These are phyloP conservation scores for Scytalidium sp. DNA, from an alignment of 2,329 filamentous ascomycete genomes.

Conservation along the genomic window DNA sequence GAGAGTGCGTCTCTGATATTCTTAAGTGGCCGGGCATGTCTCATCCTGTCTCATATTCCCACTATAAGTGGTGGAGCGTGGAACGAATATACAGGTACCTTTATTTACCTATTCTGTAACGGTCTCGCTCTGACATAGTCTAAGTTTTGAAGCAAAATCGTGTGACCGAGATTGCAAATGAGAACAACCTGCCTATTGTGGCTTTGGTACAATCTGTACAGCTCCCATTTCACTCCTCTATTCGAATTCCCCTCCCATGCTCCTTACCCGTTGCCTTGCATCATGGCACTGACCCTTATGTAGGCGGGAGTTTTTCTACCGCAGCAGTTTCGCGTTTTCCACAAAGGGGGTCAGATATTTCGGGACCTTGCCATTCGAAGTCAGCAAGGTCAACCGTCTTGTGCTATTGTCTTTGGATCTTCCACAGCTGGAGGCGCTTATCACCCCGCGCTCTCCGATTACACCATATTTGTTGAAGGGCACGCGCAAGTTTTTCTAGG, in stretches of 20 bases:
- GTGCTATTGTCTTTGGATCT: conserved; percentile 41
- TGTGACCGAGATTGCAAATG: conserved; percentile 33
- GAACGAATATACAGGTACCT: conserved; percentile 35
- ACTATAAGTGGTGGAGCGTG: conserved; percentile 39
- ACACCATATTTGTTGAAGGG: conserved; percentile 39
- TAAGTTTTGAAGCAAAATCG: conserved; percentile 33
- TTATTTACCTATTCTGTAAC: not conserved
- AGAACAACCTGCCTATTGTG: conserved; percentile 37
- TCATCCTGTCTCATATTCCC: conserved; percentile 39
- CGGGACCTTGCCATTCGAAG: conserved; percentile 36
- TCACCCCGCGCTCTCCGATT: conserved; percentile 38
- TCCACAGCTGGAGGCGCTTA: conserved; percentile 41
- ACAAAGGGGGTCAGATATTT: conserved; percentile 39
- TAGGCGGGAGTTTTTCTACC: conserved; percentile 39
- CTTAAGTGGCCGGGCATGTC: conserved; percentile 29
- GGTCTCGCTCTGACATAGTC: not conserved
- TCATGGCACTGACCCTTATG: too few relatives aligned
- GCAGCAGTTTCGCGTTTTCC: conserved; percentile 42
- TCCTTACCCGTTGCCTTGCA: too few relatives aligned
- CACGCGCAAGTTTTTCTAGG: conserved; percentile 43
- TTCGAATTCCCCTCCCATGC: too few relatives aligned
- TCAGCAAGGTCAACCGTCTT: conserved; percentile 34
- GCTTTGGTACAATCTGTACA: conserved; percentile 35
- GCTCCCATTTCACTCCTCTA: not conserved
- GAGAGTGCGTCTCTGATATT: not conserved